A percentile compares a stretch with the other conserved stretches of the same genome.
phyloP scores from a whole-genome alignment of 225 moss, liverwort and hornwort genomes.

The Polytrichum commune region DNA sequence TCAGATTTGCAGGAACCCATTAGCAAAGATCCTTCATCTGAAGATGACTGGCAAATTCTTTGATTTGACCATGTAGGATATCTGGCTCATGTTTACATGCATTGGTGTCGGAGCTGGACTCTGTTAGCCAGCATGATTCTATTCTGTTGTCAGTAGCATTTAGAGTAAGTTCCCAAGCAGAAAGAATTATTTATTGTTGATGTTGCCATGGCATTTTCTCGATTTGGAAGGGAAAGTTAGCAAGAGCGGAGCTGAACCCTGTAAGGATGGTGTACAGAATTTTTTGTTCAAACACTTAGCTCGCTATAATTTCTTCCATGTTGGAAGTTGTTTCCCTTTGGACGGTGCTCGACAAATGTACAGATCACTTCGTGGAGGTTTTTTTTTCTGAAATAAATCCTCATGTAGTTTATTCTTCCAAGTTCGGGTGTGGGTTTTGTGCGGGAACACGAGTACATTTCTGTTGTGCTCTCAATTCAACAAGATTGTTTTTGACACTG shows the following conservation, averaged over 20 bases:
- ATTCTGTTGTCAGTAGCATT: conserved; percentile 15
- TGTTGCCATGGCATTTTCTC: conserved; percentile 11
- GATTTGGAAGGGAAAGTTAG: conserved; percentile 26
- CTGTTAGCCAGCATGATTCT: conserved; percentile 5
- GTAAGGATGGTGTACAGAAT: conserved; percentile 56
- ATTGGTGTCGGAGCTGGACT: conserved; percentile 4
- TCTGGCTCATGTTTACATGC: conserved; percentile 6
- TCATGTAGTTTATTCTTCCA: not conserved
- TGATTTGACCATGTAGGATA: conserved; percentile 38
- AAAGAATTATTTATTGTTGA: conserved; percentile 13
- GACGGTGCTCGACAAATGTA: conserved; percentile 46
- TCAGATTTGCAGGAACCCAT: conserved; percentile 56
- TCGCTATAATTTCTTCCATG: conserved; percentile 30
- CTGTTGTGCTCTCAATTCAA: no score
- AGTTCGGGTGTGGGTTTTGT: not conserved
- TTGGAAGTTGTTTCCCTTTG: conserved; percentile 27
- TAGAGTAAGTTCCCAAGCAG: conserved; percentile 8
- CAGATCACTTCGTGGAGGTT: conserved; percentile 25
- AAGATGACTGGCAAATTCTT: conserved; percentile 99
- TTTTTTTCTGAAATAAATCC: conserved; percentile 37
- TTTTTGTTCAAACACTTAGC: conserved; percentile 36
- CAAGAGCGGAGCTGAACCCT: conserved; percentile 25
- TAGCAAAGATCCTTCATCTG: conserved; percentile 58
- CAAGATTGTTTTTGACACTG: no score
- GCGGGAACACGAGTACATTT: no score